Conservation (phyloP, 139 green algal species). For the Volvox africanus region DNA sequence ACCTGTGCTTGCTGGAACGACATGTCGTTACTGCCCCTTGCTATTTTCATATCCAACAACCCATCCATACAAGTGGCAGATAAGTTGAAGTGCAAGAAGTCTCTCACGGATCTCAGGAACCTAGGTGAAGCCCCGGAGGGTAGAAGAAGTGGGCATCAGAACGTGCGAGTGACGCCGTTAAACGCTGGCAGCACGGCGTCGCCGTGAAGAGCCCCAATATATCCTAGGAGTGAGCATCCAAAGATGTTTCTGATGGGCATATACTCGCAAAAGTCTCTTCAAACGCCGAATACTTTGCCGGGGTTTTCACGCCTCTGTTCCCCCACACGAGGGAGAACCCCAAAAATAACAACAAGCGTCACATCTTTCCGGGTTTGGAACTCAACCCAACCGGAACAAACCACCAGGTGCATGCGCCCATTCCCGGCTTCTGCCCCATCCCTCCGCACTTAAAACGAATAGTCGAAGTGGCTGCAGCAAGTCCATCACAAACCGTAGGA, state of each 20-base stretch:
- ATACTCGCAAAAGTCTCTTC: no score
- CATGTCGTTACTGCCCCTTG: neutral
- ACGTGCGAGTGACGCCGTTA: neutral
- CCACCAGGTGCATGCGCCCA: neutral
- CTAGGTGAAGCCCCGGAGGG: constrained; percentile 11
- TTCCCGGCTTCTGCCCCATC: neutral
- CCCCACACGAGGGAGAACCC: neutral
- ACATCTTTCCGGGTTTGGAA: neutral
- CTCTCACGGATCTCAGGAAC: constrained; percentile 17
- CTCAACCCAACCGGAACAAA: no score
- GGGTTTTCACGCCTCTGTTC: no score
- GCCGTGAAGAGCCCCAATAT: constrained; percentile 23
- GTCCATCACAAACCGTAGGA: constrained; percentile 36
- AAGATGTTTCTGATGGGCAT: no score
- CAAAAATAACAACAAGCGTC: neutral
- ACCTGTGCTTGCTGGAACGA: no score
- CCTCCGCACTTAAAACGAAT: neutral
- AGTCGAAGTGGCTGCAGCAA: constrained; percentile 26
- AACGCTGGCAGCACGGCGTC: constrained; percentile 2
- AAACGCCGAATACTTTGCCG: neutral
- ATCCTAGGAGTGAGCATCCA: constrained; percentile 28
- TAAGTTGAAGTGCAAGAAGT: neutral
- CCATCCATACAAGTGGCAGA: neutral
- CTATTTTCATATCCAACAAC: neutral
- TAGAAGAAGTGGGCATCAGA: neutral